phyloP scores from a whole-genome alignment of 2,329 filamentous ascomycete species.

The Macroventuria anomochaeta region DNA sequence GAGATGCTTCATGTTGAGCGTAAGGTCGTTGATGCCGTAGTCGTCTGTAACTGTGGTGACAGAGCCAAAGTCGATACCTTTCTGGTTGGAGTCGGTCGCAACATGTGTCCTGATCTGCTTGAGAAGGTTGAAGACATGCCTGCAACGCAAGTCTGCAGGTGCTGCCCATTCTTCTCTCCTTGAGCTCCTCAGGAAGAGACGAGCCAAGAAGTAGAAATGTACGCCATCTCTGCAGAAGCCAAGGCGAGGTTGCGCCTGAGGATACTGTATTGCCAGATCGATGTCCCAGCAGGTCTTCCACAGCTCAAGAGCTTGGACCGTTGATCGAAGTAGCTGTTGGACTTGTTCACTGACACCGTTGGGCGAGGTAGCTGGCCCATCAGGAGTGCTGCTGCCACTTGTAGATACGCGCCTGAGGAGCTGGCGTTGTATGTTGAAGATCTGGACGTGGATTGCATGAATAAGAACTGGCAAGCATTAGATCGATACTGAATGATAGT shows the following conservation, averaged over 20 bases:
- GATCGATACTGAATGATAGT: neutral
- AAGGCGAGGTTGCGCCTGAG: conserved; percentile 65
- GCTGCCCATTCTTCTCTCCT: conserved; percentile 61
- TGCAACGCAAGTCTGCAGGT: conserved; percentile 65
- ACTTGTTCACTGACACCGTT: conserved; percentile 53
- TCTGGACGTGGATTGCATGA: conserved; percentile 70
- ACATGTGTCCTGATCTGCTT: conserved; percentile 68
- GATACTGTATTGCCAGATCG: conserved; percentile 73
- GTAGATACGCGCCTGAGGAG: conserved; percentile 41
- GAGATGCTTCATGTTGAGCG: conserved; percentile 73
- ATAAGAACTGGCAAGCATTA: conserved; percentile 61
- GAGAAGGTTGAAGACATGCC: conserved; percentile 65
- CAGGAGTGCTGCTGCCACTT: conserved; percentile 63
- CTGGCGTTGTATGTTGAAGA: conserved; percentile 61
- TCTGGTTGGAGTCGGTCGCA: conserved; percentile 66
- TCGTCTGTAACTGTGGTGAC: conserved; percentile 72
- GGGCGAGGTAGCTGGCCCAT: conserved; percentile 54
- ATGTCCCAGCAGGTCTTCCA: conserved; percentile 76
- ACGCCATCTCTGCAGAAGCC: conserved; percentile 75
- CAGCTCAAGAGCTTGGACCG: conserved; percentile 66
- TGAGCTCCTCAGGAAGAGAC: conserved; percentile 67
- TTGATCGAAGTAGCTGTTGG: conserved; percentile 57
- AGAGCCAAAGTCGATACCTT: conserved; percentile 72
- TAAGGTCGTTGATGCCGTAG: conserved; percentile 69
- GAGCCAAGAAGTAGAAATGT: conserved; percentile 76